Conservation (phyloP, 352 stramenopile genomes). For the Blastocystis sp. region DNA sequence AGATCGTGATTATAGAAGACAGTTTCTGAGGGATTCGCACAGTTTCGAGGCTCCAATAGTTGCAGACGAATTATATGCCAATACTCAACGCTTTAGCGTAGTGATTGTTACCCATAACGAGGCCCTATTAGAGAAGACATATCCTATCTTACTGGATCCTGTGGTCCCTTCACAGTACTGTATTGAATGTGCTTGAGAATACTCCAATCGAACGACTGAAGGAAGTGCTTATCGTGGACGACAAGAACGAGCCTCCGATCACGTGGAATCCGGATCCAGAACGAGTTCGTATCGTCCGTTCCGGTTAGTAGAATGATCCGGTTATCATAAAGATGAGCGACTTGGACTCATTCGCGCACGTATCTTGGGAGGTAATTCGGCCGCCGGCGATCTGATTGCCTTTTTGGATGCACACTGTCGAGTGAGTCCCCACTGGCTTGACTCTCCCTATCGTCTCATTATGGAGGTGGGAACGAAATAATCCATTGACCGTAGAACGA, state of each 20-base stretch:
- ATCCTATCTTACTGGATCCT: neutral
- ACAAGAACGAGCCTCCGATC: conserved; percentile 1
- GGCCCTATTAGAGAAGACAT: conserved; percentile 48
- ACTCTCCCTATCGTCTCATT: conserved; percentile 28
- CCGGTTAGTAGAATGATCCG: neutral
- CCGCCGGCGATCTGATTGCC: conserved; percentile 24
- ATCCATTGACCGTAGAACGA: neutral
- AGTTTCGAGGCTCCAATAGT: neutral
- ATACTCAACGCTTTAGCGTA: conserved; percentile 18
- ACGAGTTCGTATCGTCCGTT: conserved; percentile 41
- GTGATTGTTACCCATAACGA: conserved; percentile 46
- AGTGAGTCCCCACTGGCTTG: conserved; percentile 37
- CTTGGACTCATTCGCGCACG: conserved; percentile 50
- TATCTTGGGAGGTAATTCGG: conserved; percentile 47
- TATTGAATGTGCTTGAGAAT: conserved; percentile 51
- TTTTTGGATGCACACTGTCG: conserved; percentile 54
- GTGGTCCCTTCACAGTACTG: neutral
- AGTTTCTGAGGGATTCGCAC: neutral
- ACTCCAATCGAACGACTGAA: conserved; percentile 10
- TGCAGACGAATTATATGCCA: conserved; percentile 15
- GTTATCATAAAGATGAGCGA: conserved; percentile 12
- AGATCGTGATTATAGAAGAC: neutral
- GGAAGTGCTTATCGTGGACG: conserved; percentile 28
- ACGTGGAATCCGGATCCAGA: conserved; percentile 44
- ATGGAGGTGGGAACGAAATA: neutral